Percentiles rank a stretch among this genome's conserved stretches.
Evolutionary conservation across 768 basidiomycete genomes (phyloP).

Genomic region (Boletus rufocinnamomeus): DNA sequence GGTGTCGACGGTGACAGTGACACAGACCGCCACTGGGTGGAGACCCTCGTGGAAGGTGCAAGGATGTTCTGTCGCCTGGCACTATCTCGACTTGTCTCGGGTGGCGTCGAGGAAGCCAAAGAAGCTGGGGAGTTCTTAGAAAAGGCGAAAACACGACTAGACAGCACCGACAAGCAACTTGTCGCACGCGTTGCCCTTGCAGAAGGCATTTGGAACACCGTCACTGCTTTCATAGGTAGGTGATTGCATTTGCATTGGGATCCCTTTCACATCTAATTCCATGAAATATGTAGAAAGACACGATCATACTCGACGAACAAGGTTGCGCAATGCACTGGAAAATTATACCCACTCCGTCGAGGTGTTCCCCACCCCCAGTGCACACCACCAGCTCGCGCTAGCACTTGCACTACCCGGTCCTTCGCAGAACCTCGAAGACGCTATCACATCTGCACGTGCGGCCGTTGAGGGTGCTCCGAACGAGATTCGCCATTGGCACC

Average conservation of each 20-base stretch:
- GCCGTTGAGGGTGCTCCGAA: slow-evolving; percentile 72
- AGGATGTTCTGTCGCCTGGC: slow-evolving; percentile 69
- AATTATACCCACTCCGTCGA: slow-evolving; percentile 53
- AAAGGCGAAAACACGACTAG: slow-evolving; percentile 58
- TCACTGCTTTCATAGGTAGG: slow-evolving; percentile 71
- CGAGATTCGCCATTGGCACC: slow-evolving; percentile 83
- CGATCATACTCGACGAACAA: slow-evolving; percentile 55
- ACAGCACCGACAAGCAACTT: slow-evolving; percentile 50
- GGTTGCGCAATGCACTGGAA: slow-evolving; percentile 57
- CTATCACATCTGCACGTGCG: slow-evolving; percentile 62
- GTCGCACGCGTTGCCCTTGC: slow-evolving; percentile 63
- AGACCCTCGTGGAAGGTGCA: slow-evolving; percentile 74
- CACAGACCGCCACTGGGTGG: slow-evolving; percentile 69
- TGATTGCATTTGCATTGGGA: neutral
- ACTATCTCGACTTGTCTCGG: slow-evolving; percentile 35
- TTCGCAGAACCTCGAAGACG: slow-evolving; percentile 63
- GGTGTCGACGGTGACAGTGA: slow-evolving; percentile 54
- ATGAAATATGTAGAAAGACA: slow-evolving; percentile 57
- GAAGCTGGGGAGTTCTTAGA: slow-evolving; percentile 64
- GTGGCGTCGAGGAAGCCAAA: slow-evolving; percentile 56
- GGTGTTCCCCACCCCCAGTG: slow-evolving; percentile 51
- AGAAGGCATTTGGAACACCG: slow-evolving; percentile 71
- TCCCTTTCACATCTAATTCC: neutral
- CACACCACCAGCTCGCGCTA: slow-evolving; percentile 80
- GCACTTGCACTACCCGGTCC: slow-evolving; percentile 67